Evolutionary conservation across 2,329 filamentous ascomycete species (phyloP), one percentile per base, ranked within the genome.

Genomic region (Westerdykella aurantiaca): DNA sequence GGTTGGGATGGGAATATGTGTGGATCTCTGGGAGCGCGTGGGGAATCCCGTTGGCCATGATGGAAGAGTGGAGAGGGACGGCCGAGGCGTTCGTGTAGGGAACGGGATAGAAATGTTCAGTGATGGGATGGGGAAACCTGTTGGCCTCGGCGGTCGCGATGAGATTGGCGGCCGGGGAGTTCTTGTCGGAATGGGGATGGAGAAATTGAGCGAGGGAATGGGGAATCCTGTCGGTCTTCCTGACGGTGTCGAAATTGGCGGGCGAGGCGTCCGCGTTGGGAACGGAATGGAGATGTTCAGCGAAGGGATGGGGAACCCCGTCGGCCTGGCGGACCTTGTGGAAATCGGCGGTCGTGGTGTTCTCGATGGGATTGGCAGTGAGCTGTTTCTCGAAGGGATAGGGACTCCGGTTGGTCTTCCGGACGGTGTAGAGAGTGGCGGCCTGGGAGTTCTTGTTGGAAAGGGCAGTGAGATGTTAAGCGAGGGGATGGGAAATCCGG

Each of bases 61-160:
- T 4, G 25, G 17, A 5, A 22, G 25, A 16, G 37, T 14, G n/a
- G 25, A 29, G 14, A 17, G 21, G n/a, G 38, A 31, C n/a, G 39
- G 39, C 7, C 23, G 5, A 3, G 17, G 25, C 7, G 39, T 41
- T 4, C 7, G 21, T 40, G 17, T 29, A 17, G 22, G 14, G 13
- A 31, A 41, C 9, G 39, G 41, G 17, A 43, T 43, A 7, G 41
- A 43, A 22, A 43, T 31, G 23, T 43, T 43, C 14, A 39, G 25
- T 10, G 39, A 41, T n/a, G 39, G 39, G 21, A 41, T 6, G 6
- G 16, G 33, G 10, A 37, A 14, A 21, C 14, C 17, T 37, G 37
- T 18, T 4, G 16, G 37, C 7, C 33, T 29, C n/a, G 13, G 33
- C 3, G 33, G 13, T 16, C 9, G 33, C 13, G 7, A 9, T 13